A percentile compares a stretch with the other conserved stretches of the same genome.
Conservation (phyloP, 305 asterid genomes). For the Solanum hybrid region DNA sequence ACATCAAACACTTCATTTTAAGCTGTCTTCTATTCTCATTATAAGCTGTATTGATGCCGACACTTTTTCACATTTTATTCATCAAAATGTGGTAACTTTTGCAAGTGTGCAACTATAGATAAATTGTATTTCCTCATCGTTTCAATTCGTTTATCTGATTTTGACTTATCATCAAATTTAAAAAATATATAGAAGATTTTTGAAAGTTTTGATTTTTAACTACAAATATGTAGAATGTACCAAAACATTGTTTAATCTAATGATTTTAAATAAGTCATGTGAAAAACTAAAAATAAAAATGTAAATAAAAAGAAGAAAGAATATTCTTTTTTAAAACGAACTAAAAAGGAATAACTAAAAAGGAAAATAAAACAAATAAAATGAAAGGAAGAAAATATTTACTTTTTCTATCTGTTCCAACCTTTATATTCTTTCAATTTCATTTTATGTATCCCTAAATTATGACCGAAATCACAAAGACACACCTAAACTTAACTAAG, state of each 20-base stretch:
- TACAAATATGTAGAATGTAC: not conserved
- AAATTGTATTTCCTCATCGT: not conserved
- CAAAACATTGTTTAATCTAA: not conserved
- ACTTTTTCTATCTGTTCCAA: not conserved
- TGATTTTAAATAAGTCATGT: not conserved
- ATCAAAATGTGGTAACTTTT: not conserved
- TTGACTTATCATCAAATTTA: not conserved
- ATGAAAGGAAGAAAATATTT: not conserved
- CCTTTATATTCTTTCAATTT: not conserved
- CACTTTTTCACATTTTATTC: not conserved
- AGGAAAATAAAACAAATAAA: not conserved
- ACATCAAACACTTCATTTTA: not conserved
- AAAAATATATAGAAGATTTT: not conserved
- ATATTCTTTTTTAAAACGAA: not conserved
- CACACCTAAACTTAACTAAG: not conserved
- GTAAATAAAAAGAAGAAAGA: not conserved
- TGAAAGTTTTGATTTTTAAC: not conserved
- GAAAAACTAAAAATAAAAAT: not conserved
- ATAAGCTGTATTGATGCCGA: conserved; percentile 3
- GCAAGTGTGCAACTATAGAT: not conserved
- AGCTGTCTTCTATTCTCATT: not conserved
- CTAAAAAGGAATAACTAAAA: not conserved
- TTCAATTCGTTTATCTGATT: not conserved
- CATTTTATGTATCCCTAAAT: not conserved
- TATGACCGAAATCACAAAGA: not conserved